Percentiles rank a stretch among this genome's conserved stretches.
Evolutionary conservation across 2,329 filamentous ascomycete species (phyloP).

Genomic region (Dothidotthia symphoricarpi): DNA sequence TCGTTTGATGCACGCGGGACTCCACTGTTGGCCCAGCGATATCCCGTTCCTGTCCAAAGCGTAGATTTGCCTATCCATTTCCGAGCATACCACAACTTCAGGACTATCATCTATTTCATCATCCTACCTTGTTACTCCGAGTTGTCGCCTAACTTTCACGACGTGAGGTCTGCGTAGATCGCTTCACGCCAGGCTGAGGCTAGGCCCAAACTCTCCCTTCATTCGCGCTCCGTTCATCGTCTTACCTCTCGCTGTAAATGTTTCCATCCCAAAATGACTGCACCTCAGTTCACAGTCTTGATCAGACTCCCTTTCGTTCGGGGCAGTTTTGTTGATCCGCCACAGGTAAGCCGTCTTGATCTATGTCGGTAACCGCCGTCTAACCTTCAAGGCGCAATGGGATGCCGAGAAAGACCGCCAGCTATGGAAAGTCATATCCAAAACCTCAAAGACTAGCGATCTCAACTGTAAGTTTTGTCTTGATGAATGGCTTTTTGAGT

Average conservation of each 20-base stretch:
- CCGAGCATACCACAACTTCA: background rate
- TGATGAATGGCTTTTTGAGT: background rate
- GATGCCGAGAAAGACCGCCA: constrained; percentile 80
- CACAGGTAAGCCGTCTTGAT: constrained; percentile 60
- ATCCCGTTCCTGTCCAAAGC: too few relatives aligned
- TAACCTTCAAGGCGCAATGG: constrained; percentile 72
- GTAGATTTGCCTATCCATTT: too few relatives aligned
- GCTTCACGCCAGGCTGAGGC: constrained; percentile 11
- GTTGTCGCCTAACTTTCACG: background rate
- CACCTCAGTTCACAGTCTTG: constrained; percentile 65
- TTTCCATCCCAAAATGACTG: constrained; percentile 20
- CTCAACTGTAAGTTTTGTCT: constrained; percentile 68
- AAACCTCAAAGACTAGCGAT: constrained; percentile 72
- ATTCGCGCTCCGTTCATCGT: constrained; percentile 2
- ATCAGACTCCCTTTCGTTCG: constrained; percentile 86
- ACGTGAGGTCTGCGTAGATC: constrained; percentile 7
- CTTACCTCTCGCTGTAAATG: constrained; percentile 1
- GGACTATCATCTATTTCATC: too few relatives aligned
- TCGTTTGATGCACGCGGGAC: background rate
- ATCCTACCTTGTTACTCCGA: background rate
- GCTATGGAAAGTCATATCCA: constrained; percentile 86
- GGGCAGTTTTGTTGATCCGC: constrained; percentile 85
- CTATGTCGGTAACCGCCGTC: constrained; percentile 6
- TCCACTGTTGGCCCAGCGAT: too few relatives aligned
- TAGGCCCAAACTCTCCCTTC: too few relatives aligned